Base-by-base conservation (phyloP, 2,329 filamentous ascomycete genomes). In the Ceratocystis eucalypticola region DNA sequence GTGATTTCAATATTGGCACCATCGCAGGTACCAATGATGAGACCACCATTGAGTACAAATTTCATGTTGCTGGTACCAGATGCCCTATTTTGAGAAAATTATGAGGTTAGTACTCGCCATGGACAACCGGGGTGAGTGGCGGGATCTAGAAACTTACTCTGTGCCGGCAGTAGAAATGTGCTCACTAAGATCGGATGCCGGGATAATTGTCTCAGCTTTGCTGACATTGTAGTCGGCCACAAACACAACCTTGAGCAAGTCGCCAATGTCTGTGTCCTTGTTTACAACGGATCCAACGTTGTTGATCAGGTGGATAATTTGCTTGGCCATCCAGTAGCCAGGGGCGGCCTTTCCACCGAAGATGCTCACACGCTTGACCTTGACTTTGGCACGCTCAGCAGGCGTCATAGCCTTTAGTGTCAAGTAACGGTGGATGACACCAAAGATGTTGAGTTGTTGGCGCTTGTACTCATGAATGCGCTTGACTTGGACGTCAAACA, bases 291-390 rank as follows among this genome's bases (percentile, higher is more conserved):
- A 79, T 3, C 91, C 91, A 30, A 97, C 94, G 69, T 86, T 88
- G 79, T 96, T 97, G 80, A 99, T 87, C 67, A 99, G 83, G 74
- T 97, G 93, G 72, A 99, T 99, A 71, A 96, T 91, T 50, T 94
- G 95, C 84, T 99, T 99, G 46, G 94, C 94, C 94, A 97, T 99
- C 94, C 94, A 99, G 80, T 99, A 99, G 17, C 94, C 94, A 0
- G 94, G 94, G 1, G 94, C 94, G 30, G 94, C 94, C 79, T 99
- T 99, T 72, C 94, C 94, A 74, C 94, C 94, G 74, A 99, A 97
- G 75, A 99, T 95, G 67, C 89, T 94, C 8, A 97, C 94, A 64
- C 93, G 88, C 17, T 92, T 91, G 57, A 87, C 84, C 68, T 89
- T 82, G 78, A 94, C 94, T 82, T 95, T 93, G 82, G 95, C 93